Evolutionary conservation across 2,329 filamentous ascomycete species (phyloP).

Genomic region (Lasiodiplodia citricola): DNA sequence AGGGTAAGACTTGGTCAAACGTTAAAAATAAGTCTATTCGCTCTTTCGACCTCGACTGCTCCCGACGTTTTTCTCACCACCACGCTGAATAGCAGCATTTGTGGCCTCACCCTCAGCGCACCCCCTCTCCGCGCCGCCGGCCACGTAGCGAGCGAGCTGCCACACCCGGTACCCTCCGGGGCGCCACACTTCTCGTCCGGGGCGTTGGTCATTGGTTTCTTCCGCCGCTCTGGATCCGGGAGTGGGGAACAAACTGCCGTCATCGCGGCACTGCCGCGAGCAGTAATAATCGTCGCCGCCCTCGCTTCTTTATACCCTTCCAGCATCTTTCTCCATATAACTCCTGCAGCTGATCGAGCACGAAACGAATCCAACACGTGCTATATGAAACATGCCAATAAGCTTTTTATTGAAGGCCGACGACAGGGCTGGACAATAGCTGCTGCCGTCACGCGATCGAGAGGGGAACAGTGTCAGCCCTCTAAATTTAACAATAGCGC

Average conservation of each 20-base stretch:
- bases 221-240: slow-evolving; percentile 3
- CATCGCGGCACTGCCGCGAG: not conserved
- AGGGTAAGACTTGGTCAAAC: not conserved
- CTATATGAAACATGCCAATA: not conserved
- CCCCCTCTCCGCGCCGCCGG: not conserved
- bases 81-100: not conserved
- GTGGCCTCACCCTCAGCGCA: not conserved
- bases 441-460: not conserved
- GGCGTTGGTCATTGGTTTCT: not conserved
- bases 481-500: not conserved
- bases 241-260: not conserved
- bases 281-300: not conserved
- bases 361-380: not conserved
- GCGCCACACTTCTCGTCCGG: not conserved
- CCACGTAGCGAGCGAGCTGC: not conserved
- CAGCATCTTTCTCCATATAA: not conserved
- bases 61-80: not conserved
- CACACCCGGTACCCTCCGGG: not conserved
- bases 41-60: not conserved
- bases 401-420: not conserved
- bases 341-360: not conserved
- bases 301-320: slow-evolving; percentile 4
- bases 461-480: not conserved
- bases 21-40: slow-evolving; percentile 1
- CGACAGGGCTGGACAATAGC: not conserved